A percentile compares a stretch with the other conserved stretches of the same genome.
These are phyloP conservation scores for Penicillium macrosclerotiorum DNA, from an alignment of 495 filamentous ascomycete species.

Conservation along the genomic window DNA sequence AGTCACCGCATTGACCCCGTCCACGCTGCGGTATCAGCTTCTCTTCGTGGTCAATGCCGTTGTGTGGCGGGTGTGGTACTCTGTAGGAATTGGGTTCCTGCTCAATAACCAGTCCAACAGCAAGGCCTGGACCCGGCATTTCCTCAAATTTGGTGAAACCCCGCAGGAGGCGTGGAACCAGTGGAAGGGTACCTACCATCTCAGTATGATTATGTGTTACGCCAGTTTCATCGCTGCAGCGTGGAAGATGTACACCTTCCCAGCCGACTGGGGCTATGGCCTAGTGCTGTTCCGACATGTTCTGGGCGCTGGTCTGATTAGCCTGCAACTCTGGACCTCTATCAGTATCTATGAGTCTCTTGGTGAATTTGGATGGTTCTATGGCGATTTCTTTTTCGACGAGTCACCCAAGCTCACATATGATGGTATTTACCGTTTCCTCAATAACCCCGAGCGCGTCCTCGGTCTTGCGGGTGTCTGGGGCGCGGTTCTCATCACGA, in stretches of 20 bases:
- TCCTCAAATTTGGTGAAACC: constrained; percentile 92
- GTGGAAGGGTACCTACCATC: constrained; percentile 95
- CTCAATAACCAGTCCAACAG: constrained; percentile 80
- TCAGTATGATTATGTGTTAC: constrained; percentile 87
- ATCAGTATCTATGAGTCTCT: constrained; percentile 94
- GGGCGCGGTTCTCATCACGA: constrained; percentile 91
- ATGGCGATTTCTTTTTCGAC: constrained; percentile 93
- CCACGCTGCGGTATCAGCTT: constrained; percentile 67
- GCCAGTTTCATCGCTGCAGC: constrained; percentile 84
- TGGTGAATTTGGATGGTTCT: constrained; percentile 99
- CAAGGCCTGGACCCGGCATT: constrained; percentile 94
- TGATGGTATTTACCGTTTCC: constrained; percentile 93
- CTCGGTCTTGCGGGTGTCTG: constrained; percentile 94
- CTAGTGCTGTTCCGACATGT: constrained; percentile 83
- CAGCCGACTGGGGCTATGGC: constrained; percentile 80
- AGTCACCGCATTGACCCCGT: constrained; percentile 73
- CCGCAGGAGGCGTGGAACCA: constrained; percentile 92
- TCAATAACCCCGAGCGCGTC: constrained; percentile 96
- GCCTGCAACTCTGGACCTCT: constrained; percentile 89
- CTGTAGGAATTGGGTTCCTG: constrained; percentile 80
- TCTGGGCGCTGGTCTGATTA: constrained; percentile 73
- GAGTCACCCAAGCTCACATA: constrained; percentile 85
- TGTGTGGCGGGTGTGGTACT: constrained; percentile 88
- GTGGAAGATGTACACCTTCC: constrained; percentile 93
- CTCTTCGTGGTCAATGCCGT: constrained; percentile 80